These are phyloP conservation scores for Magnusiomyces suaveolens DNA, from an alignment of 1,139 yeast genomes.

Conservation along the genomic window DNA sequence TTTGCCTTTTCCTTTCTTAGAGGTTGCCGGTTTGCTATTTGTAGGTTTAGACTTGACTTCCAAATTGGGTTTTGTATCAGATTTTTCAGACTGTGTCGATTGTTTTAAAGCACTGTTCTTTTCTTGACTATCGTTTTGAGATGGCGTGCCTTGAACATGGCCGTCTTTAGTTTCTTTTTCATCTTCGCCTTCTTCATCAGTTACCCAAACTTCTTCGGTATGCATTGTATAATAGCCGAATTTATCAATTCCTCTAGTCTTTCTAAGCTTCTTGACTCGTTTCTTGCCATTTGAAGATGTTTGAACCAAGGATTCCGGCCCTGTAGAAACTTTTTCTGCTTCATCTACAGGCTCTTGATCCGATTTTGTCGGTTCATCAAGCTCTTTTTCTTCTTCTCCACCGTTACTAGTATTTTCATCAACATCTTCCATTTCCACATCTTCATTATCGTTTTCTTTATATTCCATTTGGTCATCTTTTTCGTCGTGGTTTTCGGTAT, in stretches of 20 bases:
- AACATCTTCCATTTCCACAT: conserved; percentile 4
- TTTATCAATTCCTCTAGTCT: conserved; percentile 10
- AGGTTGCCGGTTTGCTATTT: not conserved
- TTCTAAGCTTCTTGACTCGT: conserved; percentile 10
- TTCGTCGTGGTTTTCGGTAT: conserved; percentile 12
- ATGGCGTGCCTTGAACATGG: not conserved
- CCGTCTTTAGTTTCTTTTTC: not conserved
- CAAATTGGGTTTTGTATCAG: not conserved
- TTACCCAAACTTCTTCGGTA: conserved; percentile 13
- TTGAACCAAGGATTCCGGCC: too few relatives aligned
- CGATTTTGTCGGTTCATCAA: not conserved
- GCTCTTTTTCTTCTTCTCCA: conserved; percentile 1
- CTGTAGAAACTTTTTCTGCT: too few relatives aligned
- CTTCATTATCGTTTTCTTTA: conserved; percentile 2
- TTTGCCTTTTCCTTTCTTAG: not conserved
- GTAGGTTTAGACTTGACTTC: not conserved
- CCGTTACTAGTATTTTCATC: not conserved
- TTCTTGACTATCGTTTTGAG: not conserved
- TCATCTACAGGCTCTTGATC: too few relatives aligned
- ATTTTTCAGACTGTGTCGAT: not conserved
- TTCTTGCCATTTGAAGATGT: conserved; percentile 3
- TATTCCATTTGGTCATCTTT: not conserved
- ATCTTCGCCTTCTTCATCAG: conserved; percentile 11
- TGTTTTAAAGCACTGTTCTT: not conserved
- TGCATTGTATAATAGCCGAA: conserved; percentile 12